Percentiles rank a stretch among this genome's conserved stretches.
Conservation (phyloP, 495 filamentous ascomycete species). For the Aspergillus haitiensis region DNA sequence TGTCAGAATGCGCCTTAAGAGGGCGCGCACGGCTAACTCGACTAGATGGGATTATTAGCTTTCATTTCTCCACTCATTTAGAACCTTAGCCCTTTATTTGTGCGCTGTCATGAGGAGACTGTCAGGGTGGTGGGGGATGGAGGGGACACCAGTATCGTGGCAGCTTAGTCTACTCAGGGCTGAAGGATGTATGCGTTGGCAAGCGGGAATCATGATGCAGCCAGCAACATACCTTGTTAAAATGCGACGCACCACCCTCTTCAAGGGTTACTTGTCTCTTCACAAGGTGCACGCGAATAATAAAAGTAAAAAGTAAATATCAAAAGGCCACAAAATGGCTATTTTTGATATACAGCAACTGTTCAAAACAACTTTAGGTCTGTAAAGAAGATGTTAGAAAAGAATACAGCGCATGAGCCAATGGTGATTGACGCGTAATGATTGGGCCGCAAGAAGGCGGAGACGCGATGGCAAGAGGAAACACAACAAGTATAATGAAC, state of each 20-base stretch:
- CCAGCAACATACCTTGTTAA: conserved; percentile 48
- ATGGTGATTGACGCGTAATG: conserved; percentile 35
- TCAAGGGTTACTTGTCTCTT: conserved; percentile 23
- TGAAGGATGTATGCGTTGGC: conserved; percentile 53
- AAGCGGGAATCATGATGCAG: conserved; percentile 43
- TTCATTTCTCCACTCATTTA: conserved; percentile 25
- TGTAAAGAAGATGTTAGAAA: conserved; percentile 23
- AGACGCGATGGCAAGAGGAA: conserved; percentile 23
- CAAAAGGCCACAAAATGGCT: background rate
- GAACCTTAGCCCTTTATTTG: conserved; percentile 23
- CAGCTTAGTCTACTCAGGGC: conserved; percentile 36
- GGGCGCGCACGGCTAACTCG: conserved; percentile 21
- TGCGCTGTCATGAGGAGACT: conserved; percentile 35
- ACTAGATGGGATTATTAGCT: conserved; percentile 36
- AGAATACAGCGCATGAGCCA: conserved; percentile 10
- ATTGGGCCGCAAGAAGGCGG: conserved; percentile 23
- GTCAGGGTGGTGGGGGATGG: conserved; percentile 25
- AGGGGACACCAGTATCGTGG: conserved; percentile 27
- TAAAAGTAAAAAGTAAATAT: conserved; percentile 5
- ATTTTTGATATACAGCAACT: conserved; percentile 13
- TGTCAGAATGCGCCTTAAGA: conserved; percentile 12
- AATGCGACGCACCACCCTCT: conserved; percentile 34
- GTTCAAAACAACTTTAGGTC: conserved; percentile 15
- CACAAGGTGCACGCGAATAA: conserved; percentile 6
- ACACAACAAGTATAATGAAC: conserved; percentile 14